Evolutionary conservation across 331 rosid genomes (phyloP), one percentile per base, ranked within the genome.

Genomic region (Quercus phellos): DNA sequence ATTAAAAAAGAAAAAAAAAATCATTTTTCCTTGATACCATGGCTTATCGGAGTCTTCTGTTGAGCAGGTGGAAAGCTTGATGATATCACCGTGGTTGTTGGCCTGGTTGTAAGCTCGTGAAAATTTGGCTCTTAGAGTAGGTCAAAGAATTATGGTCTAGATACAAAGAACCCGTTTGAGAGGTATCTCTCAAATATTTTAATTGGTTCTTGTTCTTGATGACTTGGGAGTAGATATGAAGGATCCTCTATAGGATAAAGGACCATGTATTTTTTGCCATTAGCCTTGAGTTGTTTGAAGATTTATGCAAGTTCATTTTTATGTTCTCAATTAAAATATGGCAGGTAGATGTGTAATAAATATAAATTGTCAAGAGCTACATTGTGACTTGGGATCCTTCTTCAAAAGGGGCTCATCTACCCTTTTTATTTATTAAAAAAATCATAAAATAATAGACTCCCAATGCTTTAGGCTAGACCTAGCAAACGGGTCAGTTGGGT

Each of bases 31-130:
- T 35, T 32, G 68, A 17, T 55, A 10, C 61, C 60, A 22, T 66
- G 34, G 51, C 78, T 80, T 19, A 78, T 34, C 42, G 19, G n/a
- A 51, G 18, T 32, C 67, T 58, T 75, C 29, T 27, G 42, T 64
- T 75, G 64, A 51, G 76, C 88, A 94, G 99, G 98, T 69, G 98
- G 99, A 81, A 95, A 93, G 79, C 86, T 88, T 53, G 99, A 93
- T 54, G 99, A 91, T 77, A 90, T 91, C 70, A 95, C 98, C 26
- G 92, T 90, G 79, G 75, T 91, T 50, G 96, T 90, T 38, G 90
- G 96, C 77, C 88, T 86, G 82, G 97, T 93, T 67, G 89, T 90
- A 34, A 86, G 93, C 82, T 79, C 84, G 19, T 85, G 88, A 91
- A 64, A 75, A 72, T 34, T 78, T 79, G 56, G 81, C 76, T 38